Conservation (phyloP, 257 asterid species). For the Nicotiana tomentosiformis region DNA sequence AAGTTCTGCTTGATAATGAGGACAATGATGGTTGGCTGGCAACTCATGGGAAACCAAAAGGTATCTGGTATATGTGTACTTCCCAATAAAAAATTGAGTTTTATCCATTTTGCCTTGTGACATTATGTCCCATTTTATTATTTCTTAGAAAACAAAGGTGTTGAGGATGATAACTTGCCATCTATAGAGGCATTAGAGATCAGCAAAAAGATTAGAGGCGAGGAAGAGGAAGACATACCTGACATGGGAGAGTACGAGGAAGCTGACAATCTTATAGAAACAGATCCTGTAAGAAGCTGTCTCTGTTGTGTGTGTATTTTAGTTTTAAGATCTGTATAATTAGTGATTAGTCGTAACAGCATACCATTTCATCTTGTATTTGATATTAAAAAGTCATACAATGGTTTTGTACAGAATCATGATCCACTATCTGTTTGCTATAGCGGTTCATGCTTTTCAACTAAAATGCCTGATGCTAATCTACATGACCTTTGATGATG, state of each 20-base stretch:
- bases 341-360: neutral
- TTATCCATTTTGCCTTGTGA: neutral
- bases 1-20: constrained; percentile 78
- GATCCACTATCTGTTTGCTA: neutral
- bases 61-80: constrained; percentile 18
- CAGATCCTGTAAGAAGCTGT: constrained; percentile 71
- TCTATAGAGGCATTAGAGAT: constrained; percentile 82
- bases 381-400: neutral
- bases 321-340: neutral
- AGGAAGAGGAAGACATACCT: constrained; percentile 92
- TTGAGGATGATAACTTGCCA: constrained; percentile 71
- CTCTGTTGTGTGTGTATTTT: neutral
- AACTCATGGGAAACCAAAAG: constrained; percentile 92
- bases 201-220: constrained; percentile 80
- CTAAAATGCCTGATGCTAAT: neutral
- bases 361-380: neutral
- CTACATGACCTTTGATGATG: neutral
- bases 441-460: neutral
- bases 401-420: neutral
- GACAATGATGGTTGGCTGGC: constrained; percentile 98
- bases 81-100: neutral
- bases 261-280: constrained; percentile 68
- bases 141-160: constrained; percentile 50
- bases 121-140: constrained; percentile 10
- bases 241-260: constrained; percentile 88